Percentiles rank a stretch among this genome's conserved stretches.
Evolutionary conservation across 495 filamentous ascomycete species (phyloP).

Genomic region (Polyplosphaeria fusca): DNA sequence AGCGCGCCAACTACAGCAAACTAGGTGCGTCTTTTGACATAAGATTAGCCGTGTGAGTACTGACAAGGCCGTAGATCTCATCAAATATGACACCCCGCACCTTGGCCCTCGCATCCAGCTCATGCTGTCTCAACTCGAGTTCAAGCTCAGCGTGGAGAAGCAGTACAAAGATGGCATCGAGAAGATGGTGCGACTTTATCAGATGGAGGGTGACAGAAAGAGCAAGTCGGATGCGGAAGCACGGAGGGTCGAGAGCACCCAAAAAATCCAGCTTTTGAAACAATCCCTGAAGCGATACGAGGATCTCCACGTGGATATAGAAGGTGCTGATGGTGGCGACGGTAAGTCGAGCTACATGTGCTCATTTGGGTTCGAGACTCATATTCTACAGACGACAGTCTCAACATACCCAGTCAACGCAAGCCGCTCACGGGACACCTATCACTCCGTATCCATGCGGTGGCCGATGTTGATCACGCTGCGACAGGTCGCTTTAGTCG

Average conservation of each 20-base stretch:
- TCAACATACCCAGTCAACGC: conserved; percentile 89
- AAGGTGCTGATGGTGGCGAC: conserved; percentile 75
- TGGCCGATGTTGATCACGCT: conserved; percentile 94
- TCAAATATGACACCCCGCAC: conserved; percentile 96
- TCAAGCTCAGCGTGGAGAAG: conserved; percentile 98
- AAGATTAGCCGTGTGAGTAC: neutral
- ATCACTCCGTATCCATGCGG: conserved; percentile 76
- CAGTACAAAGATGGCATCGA: conserved; percentile 99
- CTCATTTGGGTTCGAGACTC: neutral
- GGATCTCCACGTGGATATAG: conserved; percentile 94
- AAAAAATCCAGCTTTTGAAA: conserved; percentile 94
- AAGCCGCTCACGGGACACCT: conserved; percentile 90
- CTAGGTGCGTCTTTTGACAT: conserved; percentile 63
- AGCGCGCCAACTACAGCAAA: conserved; percentile 92
- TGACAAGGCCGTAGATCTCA: conserved; percentile 65
- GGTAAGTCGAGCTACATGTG: conserved; percentile 51
- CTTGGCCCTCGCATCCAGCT: conserved; percentile 97
- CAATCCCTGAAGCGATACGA: conserved; percentile 96
- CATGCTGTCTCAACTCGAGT: conserved; percentile 98
- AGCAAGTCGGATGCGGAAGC: conserved; percentile 89
- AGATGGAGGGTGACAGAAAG: conserved; percentile 97
- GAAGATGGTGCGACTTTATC: conserved; percentile 98
- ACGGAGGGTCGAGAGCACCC: conserved; percentile 85
- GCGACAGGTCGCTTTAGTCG: conserved; percentile 80
- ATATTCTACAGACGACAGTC: conserved; percentile 74